phyloP scores from a whole-genome alignment of 345 rosid species.

The Gossypium herbaceum region DNA sequence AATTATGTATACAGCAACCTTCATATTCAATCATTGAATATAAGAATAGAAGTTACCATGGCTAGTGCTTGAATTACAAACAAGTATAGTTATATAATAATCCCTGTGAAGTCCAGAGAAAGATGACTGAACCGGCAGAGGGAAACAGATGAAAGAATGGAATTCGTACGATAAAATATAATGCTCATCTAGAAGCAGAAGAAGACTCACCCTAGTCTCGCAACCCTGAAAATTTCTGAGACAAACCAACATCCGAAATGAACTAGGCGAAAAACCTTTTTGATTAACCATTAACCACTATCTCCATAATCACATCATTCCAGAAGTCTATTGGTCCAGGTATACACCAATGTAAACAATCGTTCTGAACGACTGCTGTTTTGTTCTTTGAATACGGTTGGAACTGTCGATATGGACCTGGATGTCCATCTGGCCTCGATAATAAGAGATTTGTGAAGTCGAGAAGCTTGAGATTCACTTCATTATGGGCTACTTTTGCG shows the following conservation, averaged over 20 bases:
- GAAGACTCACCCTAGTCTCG: neutral
- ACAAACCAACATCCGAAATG: neutral
- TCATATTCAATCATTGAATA: too few species aligned
- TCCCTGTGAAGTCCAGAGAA: neutral
- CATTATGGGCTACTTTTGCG: constrained; percentile 34
- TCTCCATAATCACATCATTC: constrained; percentile 88
- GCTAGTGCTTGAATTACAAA: neutral
- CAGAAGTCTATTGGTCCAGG: constrained; percentile 88
- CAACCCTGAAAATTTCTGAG: neutral
- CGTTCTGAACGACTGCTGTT: constrained; percentile 72
- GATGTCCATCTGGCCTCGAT: constrained; percentile 87
- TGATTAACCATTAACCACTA: constrained; percentile 42
- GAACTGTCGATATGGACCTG: constrained; percentile 73
- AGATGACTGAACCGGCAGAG: neutral
- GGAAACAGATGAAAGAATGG: neutral
- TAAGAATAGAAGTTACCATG: neutral
- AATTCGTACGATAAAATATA: neutral
- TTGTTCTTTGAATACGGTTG: constrained; percentile 62
- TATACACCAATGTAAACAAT: constrained; percentile 96
- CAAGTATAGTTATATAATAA: neutral
- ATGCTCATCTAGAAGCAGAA: neutral
- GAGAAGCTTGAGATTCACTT: constrained; percentile 57
- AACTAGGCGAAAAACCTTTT: neutral
- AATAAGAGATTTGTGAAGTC: constrained; percentile 66
- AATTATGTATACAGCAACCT: too few species aligned